Percentiles rank a stretch among this genome's conserved stretches.
Conservation (phyloP, 352 stramenopile species). For the Phytopythium helicoides region DNA sequence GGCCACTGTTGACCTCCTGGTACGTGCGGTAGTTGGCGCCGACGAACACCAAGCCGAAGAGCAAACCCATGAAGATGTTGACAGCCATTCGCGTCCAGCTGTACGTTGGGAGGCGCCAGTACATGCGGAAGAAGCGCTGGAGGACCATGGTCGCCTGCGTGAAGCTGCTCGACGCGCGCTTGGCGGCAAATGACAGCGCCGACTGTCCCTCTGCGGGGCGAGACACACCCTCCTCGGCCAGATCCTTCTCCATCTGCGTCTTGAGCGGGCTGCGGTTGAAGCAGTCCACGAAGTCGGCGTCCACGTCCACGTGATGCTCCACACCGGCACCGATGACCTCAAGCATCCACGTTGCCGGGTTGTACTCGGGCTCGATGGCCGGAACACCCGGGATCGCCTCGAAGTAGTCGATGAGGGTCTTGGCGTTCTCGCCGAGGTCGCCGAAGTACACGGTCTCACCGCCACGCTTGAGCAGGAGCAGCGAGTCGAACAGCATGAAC, state of each 20-base stretch:
- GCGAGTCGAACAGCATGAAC: slow-evolving; percentile 80
- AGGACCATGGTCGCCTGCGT: slow-evolving; percentile 20
- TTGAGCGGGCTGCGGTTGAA: slow-evolving; percentile 26
- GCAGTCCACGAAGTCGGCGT: slow-evolving; percentile 24
- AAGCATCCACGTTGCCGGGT: slow-evolving; percentile 10
- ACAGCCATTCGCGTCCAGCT: slow-evolving; percentile 58
- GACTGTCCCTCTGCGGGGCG: slow-evolving; percentile 8
- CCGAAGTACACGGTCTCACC: slow-evolving; percentile 83
- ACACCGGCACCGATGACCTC: slow-evolving; percentile 30
- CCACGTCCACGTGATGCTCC: slow-evolving; percentile 14
- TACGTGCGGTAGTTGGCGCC: slow-evolving; percentile 28
- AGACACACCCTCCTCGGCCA: slow-evolving; percentile 19
- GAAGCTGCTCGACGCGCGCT: slow-evolving; percentile 13
- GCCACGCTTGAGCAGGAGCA: slow-evolving; percentile 84
- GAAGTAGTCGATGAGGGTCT: slow-evolving; percentile 57
- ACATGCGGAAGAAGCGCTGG: slow-evolving; percentile 49
- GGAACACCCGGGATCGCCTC: slow-evolving; percentile 60
- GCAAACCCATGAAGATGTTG: slow-evolving; percentile 59
- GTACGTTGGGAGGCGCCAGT: slow-evolving; percentile 80
- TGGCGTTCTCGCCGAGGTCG: slow-evolving; percentile 50
- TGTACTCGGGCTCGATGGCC: slow-evolving; percentile 37
- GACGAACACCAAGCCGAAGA: slow-evolving; percentile 66
- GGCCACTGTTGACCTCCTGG: slow-evolving; percentile 20
- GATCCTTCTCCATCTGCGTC: slow-evolving; percentile 16
- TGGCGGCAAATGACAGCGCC: slow-evolving; percentile 10